Conservation (phyloP, 2,329 filamentous ascomycete species). For the Trichoderma harzianum region DNA sequence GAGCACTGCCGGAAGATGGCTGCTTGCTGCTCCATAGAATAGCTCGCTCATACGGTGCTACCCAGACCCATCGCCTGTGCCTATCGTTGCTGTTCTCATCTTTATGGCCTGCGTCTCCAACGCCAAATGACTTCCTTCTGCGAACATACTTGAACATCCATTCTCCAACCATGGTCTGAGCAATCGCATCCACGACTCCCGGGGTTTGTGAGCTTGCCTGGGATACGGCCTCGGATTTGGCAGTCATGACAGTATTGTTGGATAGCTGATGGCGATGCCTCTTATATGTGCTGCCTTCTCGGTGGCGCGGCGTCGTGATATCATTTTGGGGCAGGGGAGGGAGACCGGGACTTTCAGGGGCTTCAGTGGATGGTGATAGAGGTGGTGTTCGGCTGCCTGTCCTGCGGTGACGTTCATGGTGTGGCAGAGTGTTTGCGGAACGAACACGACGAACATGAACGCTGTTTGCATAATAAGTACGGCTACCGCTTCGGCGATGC, state of each 20-base stretch:
- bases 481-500: conserved; percentile 49
- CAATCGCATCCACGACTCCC: conserved; percentile 91
- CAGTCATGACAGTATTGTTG: conserved; percentile 55
- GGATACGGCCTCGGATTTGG: conserved; percentile 39
- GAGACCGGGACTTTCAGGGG: conserved; percentile 66
- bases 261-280: conserved; percentile 57
- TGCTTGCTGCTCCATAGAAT: conserved; percentile 99
- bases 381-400: conserved; percentile 60
- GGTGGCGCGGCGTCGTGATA: conserved; percentile 58
- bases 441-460: conserved; percentile 79
- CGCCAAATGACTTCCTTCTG: conserved; percentile 85
- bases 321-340: conserved; percentile 72
- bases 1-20: conserved; percentile 77
- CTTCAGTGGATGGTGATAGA: conserved; percentile 64
- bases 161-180: conserved; percentile 97
- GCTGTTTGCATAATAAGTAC: conserved; percentile 55
- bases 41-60: conserved; percentile 91
- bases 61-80: conserved; percentile 97
- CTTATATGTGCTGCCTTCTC: conserved; percentile 43
- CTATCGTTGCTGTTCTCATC: conserved; percentile 73
- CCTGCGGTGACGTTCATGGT: conserved; percentile 48
- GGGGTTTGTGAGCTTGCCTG: conserved; percentile 63
- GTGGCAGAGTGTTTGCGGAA: conserved; percentile 72
- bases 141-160: conserved; percentile 94
- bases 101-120: conserved; percentile 62